phyloP scores from a whole-genome alignment of 768 basidiomycete genomes.

The Calocybe gangraenosa region DNA sequence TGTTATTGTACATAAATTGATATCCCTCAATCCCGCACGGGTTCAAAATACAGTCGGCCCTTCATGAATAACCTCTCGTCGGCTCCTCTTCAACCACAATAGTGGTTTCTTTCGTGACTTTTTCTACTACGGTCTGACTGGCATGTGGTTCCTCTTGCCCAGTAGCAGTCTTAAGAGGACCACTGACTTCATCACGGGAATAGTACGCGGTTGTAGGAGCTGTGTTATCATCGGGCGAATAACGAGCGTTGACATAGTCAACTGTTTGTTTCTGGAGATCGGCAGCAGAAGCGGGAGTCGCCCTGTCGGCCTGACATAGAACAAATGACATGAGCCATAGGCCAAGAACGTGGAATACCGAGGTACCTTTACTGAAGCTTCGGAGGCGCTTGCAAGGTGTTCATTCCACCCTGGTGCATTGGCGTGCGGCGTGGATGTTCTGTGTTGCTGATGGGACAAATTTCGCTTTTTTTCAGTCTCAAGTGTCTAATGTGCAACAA shows the following conservation, averaged over 20 bases:
- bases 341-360: background rate
- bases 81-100: conserved; percentile 8
- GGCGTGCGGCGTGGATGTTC: conserved; percentile 43
- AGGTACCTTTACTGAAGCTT: conserved; percentile 59
- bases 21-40: too few species aligned
- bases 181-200: conserved; percentile 38
- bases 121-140: conserved; percentile 10
- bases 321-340: background rate
- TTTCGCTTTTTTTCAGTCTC: conserved; percentile 53
- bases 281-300: conserved; percentile 15
- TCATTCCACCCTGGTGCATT: conserved; percentile 75
- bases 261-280: conserved; percentile 41
- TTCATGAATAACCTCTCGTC: conserved; percentile 6
- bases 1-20: too few species aligned
- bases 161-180: conserved; percentile 35
- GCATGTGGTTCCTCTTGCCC: conserved; percentile 23
- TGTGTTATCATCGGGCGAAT: conserved; percentile 30
- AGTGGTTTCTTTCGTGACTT: conserved; percentile 12
- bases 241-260: conserved; percentile 35
- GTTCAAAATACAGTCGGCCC: too few species aligned
- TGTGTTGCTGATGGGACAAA: conserved; percentile 37
- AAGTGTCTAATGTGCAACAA: conserved; percentile 30
- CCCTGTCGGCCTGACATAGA: conserved; percentile 36
- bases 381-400: conserved; percentile 55
- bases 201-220: conserved; percentile 33